Conservation (phyloP, 495 filamentous ascomycete species). For the Aspergillus conjunctus region DNA sequence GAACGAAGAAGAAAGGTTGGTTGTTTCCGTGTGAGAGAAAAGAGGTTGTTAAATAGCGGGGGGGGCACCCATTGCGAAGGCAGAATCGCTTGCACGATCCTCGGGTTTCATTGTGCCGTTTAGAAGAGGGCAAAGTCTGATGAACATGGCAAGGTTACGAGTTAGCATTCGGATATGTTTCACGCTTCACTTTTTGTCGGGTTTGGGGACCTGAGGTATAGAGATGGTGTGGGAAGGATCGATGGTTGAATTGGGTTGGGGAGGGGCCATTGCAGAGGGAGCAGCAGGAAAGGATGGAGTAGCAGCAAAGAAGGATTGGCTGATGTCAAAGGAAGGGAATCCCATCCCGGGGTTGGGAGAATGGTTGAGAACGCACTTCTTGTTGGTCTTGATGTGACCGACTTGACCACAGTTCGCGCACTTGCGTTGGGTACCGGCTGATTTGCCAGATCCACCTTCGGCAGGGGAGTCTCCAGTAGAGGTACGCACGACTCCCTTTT, state of each 20-base stretch:
- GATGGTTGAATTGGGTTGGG: background rate
- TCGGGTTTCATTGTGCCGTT: constrained; percentile 82
- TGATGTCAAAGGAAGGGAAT: constrained; percentile 19
- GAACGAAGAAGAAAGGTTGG: background rate
- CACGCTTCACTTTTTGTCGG: background rate
- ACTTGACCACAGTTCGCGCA: constrained; percentile 96
- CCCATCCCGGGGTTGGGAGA: background rate
- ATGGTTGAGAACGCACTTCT: constrained; percentile 64
- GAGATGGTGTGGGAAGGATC: background rate
- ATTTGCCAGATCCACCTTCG: constrained; percentile 50
- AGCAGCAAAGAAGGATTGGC: constrained; percentile 10
- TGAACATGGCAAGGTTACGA: constrained; percentile 1
- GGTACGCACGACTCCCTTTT: constrained; percentile 62
- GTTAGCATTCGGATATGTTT: constrained; percentile 26
- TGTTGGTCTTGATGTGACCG: constrained; percentile 99
- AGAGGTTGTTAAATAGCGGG: constrained; percentile 30
- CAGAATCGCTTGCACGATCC: constrained; percentile 57
- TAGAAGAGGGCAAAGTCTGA: constrained; percentile 83
- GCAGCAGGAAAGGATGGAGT: background rate
- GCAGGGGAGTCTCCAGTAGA: constrained; percentile 42
- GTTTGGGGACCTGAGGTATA: background rate
- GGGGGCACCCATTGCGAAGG: constrained; percentile 55
- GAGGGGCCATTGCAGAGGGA: constrained; percentile 1
- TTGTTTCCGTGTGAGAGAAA: background rate
- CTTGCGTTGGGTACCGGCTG: constrained; percentile 78